Evolutionary conservation across 257 asterid species (phyloP).

Genomic region (Jacaranda copaia): DNA sequence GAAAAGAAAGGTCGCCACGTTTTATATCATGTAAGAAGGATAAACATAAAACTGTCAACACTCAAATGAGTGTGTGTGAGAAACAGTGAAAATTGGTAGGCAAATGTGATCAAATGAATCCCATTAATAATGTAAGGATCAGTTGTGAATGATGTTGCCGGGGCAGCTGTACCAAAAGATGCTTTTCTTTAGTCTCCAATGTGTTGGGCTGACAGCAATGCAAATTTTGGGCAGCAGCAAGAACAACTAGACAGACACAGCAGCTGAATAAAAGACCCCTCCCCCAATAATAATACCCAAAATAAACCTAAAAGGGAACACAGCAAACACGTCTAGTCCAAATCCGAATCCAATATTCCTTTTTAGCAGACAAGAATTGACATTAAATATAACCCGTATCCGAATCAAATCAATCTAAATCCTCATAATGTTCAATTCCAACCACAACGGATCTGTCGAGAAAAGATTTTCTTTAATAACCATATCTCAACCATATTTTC

Average conservation of each 20-base stretch:
- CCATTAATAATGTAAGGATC: constrained; percentile 31
- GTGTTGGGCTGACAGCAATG: constrained; percentile 23
- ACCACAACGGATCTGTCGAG: constrained; percentile 49
- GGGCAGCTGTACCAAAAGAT: constrained; percentile 41
- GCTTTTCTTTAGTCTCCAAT: neutral
- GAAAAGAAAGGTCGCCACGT: neutral
- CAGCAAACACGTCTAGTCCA: constrained; percentile 53
- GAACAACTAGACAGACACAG: neutral
- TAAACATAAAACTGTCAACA: neutral
- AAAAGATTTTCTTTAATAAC: constrained; percentile 23
- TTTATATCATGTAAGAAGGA: neutral
- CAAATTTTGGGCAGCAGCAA: neutral
- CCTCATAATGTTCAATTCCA: constrained; percentile 49
- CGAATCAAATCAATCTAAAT: constrained; percentile 69
- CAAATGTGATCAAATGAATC: constrained; percentile 9
- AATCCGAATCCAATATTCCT: constrained; percentile 74
- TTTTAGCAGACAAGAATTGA: constrained; percentile 74
- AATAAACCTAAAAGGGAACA: constrained; percentile 34
- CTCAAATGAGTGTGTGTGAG: neutral
- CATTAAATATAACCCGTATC: constrained; percentile 63
- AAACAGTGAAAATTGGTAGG: constrained; percentile 7
- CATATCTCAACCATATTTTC: constrained; percentile 40
- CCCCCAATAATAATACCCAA: constrained; percentile 9
- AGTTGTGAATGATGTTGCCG: constrained; percentile 34
- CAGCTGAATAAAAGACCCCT: neutral